A percentile compares a stretch with the other conserved stretches of the same genome.
Evolutionary conservation across 1,284 basidiomycete species (phyloP).

Genomic region (Irpex lacteus): DNA sequence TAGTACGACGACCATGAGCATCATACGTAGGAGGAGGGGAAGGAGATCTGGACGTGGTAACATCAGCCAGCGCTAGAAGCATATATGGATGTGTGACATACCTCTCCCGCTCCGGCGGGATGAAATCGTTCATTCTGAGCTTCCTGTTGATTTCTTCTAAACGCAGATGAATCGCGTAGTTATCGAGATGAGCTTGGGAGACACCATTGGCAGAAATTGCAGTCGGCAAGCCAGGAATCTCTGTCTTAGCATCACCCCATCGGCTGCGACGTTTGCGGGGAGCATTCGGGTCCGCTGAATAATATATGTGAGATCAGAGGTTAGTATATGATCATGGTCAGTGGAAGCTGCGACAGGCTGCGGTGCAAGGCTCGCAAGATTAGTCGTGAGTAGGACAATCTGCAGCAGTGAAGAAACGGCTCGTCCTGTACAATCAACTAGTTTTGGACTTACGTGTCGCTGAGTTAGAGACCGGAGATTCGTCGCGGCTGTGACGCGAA

Average conservation of each 20-base stretch:
- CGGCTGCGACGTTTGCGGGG: conserved; percentile 92
- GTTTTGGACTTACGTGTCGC: conserved; percentile 30
- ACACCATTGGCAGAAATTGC: conserved; percentile 91
- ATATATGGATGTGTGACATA: conserved; percentile 28
- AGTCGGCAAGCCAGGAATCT: conserved; percentile 88
- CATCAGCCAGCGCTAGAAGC: conserved; percentile 10
- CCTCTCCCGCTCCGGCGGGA: conserved; percentile 95
- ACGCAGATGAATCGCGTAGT: conserved; percentile 91
- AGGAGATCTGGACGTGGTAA: conserved; percentile 62
- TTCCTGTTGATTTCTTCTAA: conserved; percentile 98
- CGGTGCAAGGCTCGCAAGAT: conserved; percentile 12
- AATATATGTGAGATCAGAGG: conserved; percentile 34
- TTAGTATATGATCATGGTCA: conserved; percentile 63
- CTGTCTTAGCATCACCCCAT: conserved; percentile 90
- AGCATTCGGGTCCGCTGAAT: conserved; percentile 71
- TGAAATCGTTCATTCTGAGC: conserved; percentile 89
- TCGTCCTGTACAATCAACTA: conserved; percentile 13
- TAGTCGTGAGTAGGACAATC: conserved; percentile 23
- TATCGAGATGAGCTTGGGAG: conserved; percentile 90
- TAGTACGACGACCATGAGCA: conserved; percentile 93
- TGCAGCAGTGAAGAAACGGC: conserved; percentile 20
- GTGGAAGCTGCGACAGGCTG: conserved; percentile 12
- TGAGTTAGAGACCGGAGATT: conserved; percentile 29
- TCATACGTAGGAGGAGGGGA: conserved; percentile 99
- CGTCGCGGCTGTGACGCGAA: conserved; percentile 57